These are phyloP conservation scores for Nemania sp. DNA, from an alignment of 2,329 filamentous ascomycete genomes.

Conservation along the genomic window DNA sequence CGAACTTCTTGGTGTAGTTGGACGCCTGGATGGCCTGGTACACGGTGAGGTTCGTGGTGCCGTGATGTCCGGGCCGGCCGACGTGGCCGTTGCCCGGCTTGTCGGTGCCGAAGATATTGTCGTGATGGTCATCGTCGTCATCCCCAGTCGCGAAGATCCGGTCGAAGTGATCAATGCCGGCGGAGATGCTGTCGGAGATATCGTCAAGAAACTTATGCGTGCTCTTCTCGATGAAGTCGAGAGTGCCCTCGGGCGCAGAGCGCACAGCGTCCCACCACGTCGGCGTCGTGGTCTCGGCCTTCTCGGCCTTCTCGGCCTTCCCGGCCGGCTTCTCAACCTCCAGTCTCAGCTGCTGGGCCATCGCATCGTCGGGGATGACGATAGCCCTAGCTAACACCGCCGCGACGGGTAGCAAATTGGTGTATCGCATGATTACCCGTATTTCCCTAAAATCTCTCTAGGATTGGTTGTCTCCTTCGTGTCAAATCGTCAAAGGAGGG, in stretches of 20 bases:
- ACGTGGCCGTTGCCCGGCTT: constrained; percentile 23
- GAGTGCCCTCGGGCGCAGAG: background rate
- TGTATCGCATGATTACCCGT: constrained; percentile 27
- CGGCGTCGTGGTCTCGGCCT: background rate
- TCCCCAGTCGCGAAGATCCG: constrained; percentile 29
- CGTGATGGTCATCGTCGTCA: constrained; percentile 27
- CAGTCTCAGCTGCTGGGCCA: constrained; percentile 34
- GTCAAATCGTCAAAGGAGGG: background rate
- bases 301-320: constrained; percentile 1
- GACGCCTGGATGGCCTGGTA: constrained; percentile 78
- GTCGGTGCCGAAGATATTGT: constrained; percentile 23
- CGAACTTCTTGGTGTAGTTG: constrained; percentile 78
- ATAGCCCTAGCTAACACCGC: constrained; percentile 19
- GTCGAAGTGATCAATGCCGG: constrained; percentile 22
- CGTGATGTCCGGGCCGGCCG: too few species aligned
- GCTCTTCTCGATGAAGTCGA: constrained; percentile 23
- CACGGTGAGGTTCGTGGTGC: constrained; percentile 65
- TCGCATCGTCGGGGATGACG: constrained; percentile 39
- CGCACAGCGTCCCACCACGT: constrained; percentile 13
- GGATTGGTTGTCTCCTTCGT: background rate
- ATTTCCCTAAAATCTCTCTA: background rate
- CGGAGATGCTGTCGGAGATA: constrained; percentile 23
- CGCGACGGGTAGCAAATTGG: constrained; percentile 22
- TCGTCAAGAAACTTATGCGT: constrained; percentile 24
- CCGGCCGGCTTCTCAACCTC: constrained; percentile 26